Conservation (phyloP, 768 basidiomycete species). For the Gelatoporia subvermispora region DNA sequence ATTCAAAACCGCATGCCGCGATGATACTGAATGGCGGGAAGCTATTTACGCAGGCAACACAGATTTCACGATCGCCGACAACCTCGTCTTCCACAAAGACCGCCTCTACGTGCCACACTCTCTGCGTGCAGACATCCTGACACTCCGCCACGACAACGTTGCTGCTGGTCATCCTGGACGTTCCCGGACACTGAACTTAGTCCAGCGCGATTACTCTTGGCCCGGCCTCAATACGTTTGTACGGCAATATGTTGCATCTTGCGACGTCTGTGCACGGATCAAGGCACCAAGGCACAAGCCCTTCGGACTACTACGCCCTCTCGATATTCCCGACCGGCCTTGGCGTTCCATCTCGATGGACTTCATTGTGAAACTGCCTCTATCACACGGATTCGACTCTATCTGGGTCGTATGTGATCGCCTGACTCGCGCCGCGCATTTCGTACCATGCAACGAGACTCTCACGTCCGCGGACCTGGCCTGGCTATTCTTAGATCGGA, state of each 20-base stretch:
- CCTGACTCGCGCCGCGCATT: constrained; percentile 3
- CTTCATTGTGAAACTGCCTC: constrained; percentile 17
- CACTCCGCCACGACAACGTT: constrained; percentile 30
- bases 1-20: constrained; percentile 11
- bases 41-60: constrained; percentile 9
- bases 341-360: constrained; percentile 17
- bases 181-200: constrained; percentile 25
- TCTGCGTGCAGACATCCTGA: constrained; percentile 26
- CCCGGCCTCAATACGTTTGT: constrained; percentile 24
- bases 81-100: constrained; percentile 21
- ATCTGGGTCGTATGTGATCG: constrained; percentile 13
- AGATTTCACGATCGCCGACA: constrained; percentile 5
- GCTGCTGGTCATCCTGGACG: constrained; percentile 39
- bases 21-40: constrained; percentile 16
- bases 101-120: constrained; percentile 27
- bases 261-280: constrained; percentile 24
- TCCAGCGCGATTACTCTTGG: constrained; percentile 39
- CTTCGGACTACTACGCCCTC: constrained; percentile 25
- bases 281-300: constrained; percentile 25
- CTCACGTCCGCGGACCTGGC: constrained; percentile 8
- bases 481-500: constrained; percentile 7
- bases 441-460: constrained; percentile 10
- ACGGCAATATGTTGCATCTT: constrained; percentile 25
- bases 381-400: constrained; percentile 14
- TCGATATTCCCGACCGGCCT: constrained; percentile 19